Conservation (phyloP, 2,329 filamentous ascomycete genomes). For the Cordyceps cateniannulata region DNA sequence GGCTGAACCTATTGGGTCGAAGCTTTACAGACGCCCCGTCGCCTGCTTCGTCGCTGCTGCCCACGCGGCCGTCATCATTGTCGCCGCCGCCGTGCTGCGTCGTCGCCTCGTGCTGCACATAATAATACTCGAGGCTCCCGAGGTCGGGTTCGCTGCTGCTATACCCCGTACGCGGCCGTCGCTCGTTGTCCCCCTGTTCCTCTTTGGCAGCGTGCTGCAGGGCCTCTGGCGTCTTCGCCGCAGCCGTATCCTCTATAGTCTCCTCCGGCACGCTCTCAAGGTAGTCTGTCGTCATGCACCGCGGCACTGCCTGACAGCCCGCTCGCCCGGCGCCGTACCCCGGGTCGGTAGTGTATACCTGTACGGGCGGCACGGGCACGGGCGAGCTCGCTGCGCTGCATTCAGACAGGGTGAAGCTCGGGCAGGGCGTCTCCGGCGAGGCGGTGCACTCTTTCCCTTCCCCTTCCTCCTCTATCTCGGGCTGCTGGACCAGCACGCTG, state of each 20-base stretch:
- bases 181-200: background rate
- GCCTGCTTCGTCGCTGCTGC: background rate
- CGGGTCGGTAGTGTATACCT: background rate
- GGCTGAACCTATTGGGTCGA: constrained; percentile 15
- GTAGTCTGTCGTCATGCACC: background rate
- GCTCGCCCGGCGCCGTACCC: no score
- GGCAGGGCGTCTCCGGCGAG: constrained; percentile 12
- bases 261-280: constrained; percentile 2
- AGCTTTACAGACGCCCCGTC: background rate
- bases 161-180: background rate
- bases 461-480: no score
- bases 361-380: background rate
- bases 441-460: constrained; percentile 11
- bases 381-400: background rate
- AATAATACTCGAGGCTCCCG: background rate
- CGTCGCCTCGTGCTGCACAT: background rate
- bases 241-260: background rate
- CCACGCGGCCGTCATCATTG: background rate
- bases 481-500: constrained; percentile 18
- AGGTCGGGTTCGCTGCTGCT: background rate
- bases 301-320: background rate
- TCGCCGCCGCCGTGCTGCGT: background rate
- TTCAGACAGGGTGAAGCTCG: constrained; percentile 14
- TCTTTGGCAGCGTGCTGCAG: background rate
- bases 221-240: background rate